These are phyloP conservation scores for Lecanicillium sp. DNA, from an alignment of 2,329 filamentous ascomycete genomes.

Conservation along the genomic window DNA sequence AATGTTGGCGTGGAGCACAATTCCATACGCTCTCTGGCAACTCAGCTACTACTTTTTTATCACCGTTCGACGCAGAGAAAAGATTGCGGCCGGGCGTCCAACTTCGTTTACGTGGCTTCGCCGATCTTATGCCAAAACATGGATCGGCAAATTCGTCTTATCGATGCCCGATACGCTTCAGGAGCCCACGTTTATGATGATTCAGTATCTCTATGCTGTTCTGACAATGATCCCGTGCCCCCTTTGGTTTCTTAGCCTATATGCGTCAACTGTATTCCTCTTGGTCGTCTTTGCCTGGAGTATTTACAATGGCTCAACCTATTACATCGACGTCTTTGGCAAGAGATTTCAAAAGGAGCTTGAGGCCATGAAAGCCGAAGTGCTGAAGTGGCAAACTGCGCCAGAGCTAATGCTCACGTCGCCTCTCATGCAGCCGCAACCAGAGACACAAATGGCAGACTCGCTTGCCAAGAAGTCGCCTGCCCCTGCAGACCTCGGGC, in stretches of 20 bases:
- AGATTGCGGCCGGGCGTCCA: conserved; percentile 90
- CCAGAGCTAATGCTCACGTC: conserved; percentile 40
- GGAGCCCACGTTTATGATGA: conserved; percentile 89
- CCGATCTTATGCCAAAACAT: conserved; percentile 80
- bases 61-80: conserved; percentile 86
- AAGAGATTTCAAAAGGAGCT: conserved; percentile 95
- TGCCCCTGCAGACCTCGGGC: conserved; percentile 11
- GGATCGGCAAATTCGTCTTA: conserved; percentile 81
- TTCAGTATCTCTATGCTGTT: conserved; percentile 87
- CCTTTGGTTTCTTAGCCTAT: conserved; percentile 86
- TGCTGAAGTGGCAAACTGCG: conserved; percentile 75
- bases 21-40: conserved; percentile 93
- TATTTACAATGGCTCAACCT: conserved; percentile 94
- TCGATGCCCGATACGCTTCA: conserved; percentile 69
- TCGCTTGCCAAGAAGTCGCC: neutral
- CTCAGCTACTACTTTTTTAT: conserved; percentile 90
- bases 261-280: conserved; percentile 72
- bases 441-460: conserved; percentile 17
- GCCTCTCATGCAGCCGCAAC: conserved; percentile 27
- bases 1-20: conserved; percentile 92
- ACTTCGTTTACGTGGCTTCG: conserved; percentile 98
- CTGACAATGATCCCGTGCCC: conserved; percentile 93
- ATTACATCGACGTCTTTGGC: conserved; percentile 97
- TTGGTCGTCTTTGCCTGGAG: conserved; percentile 85
- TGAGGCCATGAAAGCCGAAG: conserved; percentile 80